Percentiles rank a stretch among this genome's conserved stretches.
phyloP scores from a whole-genome alignment of 805 yeast species.

The Cyberlindnera saturnus region DNA sequence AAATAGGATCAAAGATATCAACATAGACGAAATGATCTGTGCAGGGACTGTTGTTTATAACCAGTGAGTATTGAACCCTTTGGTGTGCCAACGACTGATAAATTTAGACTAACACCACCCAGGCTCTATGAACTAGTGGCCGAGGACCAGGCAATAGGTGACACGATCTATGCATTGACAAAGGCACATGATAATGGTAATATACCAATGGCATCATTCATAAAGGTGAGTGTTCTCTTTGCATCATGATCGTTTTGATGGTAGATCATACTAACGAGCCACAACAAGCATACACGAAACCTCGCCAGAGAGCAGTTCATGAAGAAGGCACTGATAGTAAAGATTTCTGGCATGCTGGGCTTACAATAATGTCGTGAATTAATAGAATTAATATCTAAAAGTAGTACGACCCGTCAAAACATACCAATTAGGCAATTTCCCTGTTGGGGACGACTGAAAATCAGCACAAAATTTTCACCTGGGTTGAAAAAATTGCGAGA shows the following conservation, averaged over 20 bases:
- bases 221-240: constrained; percentile 23
- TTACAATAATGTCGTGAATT: not conserved
- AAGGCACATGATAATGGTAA: constrained; percentile 47
- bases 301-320: constrained; percentile 62
- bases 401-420: not conserved
- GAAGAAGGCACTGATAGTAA: constrained; percentile 40
- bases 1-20: constrained; percentile 23
- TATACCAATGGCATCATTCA: constrained; percentile 35
- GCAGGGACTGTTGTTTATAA: constrained; percentile 49
- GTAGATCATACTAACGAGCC: constrained; percentile 30
- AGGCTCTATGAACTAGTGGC: constrained; percentile 52
- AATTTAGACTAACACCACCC: constrained; percentile 2
- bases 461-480: not conserved
- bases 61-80: constrained; percentile 31
- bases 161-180: constrained; percentile 53
- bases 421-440: not conserved
- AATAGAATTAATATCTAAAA: no score
- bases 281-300: constrained; percentile 36
- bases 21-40: constrained; percentile 38
- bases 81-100: not conserved
- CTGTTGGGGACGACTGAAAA: not conserved
- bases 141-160: constrained; percentile 65
- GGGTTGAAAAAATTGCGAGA: constrained; percentile 3
- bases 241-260: not conserved
- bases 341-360: constrained; percentile 25